Evolutionary conservation across 345 rosid species (phyloP), one percentile per base, ranked within the genome.

Genomic region (Salix purpurea): DNA sequence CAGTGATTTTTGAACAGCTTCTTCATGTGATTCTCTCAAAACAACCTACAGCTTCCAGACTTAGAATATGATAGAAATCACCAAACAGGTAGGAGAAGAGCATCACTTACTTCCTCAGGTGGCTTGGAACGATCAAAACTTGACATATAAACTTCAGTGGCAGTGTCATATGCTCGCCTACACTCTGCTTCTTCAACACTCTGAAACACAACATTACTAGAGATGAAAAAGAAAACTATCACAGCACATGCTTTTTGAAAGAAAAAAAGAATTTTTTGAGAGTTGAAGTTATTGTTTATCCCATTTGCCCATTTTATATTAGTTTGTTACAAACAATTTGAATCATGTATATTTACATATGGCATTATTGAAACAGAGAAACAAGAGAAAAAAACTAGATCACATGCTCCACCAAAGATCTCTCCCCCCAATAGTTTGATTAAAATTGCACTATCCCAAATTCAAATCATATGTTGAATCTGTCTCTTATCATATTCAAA

Each of bases 141-240:
- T 44, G 92, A 79, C 91, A 79, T 88, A 82, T 91, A 96, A 61
- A 80, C 72, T 79, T 91, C 97, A 1, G 91, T 72, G 54, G 97
- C 99, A 83, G 84, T 84, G 71, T 96, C 99, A 88, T 87, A 88
- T 58, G 99, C 98, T 81, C 86, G 88, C 66, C 93, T 92, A 79
- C 99, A 96, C 79, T 96, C 99, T 7, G 93, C 88, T 89, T 96
- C 99, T 88, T 96, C 99, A 32, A 96, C 99, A 85, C 97, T 94
- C 99, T 96, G 82, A 69, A 87, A 72, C 40, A 74, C 10, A 56
- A 58, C 1, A 70, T n/a, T 42, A 37, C 34, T 19, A 66, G 52
- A 21, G 21, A 12, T 69, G 23, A 37, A 72, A 58, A 68, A 11
- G 30, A 62, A 71, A 18, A 7, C 7, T 34, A 21, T 32, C 21